These are phyloP conservation scores for Serendipita sp. DNA, from an alignment of 768 basidiomycete genomes.

Conservation along the genomic window DNA sequence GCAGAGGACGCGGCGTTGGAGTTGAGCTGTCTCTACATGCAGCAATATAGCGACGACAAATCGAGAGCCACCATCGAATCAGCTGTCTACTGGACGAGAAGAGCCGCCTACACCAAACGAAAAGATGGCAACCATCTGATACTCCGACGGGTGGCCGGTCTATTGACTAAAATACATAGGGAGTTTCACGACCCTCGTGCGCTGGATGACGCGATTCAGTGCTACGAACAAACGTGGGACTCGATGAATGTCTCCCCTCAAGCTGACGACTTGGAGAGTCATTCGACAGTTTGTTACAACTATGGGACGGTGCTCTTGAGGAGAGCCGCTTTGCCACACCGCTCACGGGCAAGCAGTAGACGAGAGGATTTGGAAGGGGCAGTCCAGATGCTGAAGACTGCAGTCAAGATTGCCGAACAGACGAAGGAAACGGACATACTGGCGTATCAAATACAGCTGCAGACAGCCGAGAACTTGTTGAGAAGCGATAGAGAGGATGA, in stretches of 20 bases:
- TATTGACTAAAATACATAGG: neutral
- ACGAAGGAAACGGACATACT: neutral
- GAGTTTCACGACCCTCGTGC: neutral
- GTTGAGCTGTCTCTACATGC: neutral
- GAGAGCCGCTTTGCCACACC: neutral
- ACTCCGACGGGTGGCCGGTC: neutral
- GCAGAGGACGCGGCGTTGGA: neutral
- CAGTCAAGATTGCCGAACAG: neutral
- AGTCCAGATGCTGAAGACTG: neutral
- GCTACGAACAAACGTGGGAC: neutral
- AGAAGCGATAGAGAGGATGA: too few relatives aligned
- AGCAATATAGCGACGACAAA: neutral
- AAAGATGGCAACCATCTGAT: neutral
- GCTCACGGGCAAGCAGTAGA: neutral
- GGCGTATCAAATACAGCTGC: neutral
- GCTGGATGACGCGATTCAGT: neutral
- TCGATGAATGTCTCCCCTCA: neutral
- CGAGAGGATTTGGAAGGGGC: neutral
- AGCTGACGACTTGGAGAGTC: neutral
- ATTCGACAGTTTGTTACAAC: neutral
- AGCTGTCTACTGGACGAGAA: neutral
- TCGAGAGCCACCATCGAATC: neutral
- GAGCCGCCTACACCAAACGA: neutral
- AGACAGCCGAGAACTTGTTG: neutral
- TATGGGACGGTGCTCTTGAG: conserved; percentile 1